These are phyloP conservation scores for Tricholoma terreum DNA, from an alignment of 768 basidiomycete species.

Conservation along the genomic window DNA sequence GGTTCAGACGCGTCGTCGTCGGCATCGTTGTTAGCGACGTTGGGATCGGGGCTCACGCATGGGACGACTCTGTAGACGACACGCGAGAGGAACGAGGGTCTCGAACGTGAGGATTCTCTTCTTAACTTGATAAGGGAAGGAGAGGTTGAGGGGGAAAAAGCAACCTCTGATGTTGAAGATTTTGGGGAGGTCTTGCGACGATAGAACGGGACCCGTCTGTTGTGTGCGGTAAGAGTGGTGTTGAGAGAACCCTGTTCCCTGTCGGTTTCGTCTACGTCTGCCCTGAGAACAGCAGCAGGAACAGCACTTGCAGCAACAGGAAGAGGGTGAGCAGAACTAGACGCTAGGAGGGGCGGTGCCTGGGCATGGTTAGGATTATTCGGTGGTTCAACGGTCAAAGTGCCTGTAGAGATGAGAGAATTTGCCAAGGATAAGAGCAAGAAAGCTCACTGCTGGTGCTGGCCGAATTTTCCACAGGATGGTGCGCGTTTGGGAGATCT, in stretches of 20 bases:
- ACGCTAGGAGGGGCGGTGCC: constrained; percentile 12
- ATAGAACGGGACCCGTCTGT: constrained; percentile 42
- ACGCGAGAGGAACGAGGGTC: constrained; percentile 29
- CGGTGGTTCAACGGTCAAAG: constrained; percentile 17
- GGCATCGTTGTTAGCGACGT: constrained; percentile 11
- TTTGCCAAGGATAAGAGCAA: not conserved
- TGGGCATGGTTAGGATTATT: constrained; percentile 17
- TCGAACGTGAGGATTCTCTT: constrained; percentile 7
- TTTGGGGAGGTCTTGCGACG: constrained; percentile 37
- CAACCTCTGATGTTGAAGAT: constrained; percentile 32
- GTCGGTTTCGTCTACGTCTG: constrained; percentile 26
- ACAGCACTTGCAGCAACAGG: constrained; percentile 10
- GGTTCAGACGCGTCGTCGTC: constrained; percentile 9
- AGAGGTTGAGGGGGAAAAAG: constrained; percentile 30
- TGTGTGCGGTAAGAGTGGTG: constrained; percentile 35
- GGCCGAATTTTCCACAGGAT: constrained; percentile 21
- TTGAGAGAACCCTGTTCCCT: constrained; percentile 41
- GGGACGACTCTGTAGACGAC: constrained; percentile 36
- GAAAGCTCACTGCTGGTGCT: constrained; percentile 25
- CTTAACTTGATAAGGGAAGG: constrained; percentile 31
- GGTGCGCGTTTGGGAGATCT: constrained; percentile 12
- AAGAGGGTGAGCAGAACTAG: constrained; percentile 14
- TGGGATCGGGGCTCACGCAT: constrained; percentile 28
- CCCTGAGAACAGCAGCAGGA: constrained; percentile 15
- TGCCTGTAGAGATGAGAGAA: constrained; percentile 14